Evolutionary conservation across 805 yeast genomes (phyloP).

Genomic region (Wickerhamomyces canadensis): DNA sequence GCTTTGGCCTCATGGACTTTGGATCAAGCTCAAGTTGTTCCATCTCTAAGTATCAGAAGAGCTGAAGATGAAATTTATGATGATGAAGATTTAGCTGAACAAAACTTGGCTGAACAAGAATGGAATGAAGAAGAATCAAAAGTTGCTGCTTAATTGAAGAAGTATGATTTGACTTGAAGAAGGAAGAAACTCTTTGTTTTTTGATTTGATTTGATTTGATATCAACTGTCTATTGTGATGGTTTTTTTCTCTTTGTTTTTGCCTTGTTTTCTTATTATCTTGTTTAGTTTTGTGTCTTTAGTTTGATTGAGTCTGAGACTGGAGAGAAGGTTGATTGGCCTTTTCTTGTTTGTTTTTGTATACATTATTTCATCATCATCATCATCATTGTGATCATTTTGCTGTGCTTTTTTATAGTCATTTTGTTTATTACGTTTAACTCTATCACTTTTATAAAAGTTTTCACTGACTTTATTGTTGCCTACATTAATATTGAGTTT

Average conservation of each 20-base stretch:
- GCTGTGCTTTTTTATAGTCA: background rate
- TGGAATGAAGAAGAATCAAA: constrained; percentile 37
- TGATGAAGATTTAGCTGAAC: constrained; percentile 45
- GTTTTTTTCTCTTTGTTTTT: too few species aligned
- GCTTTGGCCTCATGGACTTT: constrained; percentile 82
- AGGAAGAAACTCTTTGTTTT: too few species aligned
- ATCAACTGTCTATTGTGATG: too few species aligned
- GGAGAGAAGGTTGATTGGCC: background rate
- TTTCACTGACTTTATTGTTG: too few species aligned
- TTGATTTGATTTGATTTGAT: too few species aligned
- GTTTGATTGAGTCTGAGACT: background rate
- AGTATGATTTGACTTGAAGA: too few species aligned
- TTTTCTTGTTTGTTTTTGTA: background rate
- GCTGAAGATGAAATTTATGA: constrained; percentile 48
- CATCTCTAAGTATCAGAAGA: constrained; percentile 64
- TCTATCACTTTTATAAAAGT: too few species aligned
- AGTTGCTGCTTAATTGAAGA: constrained; percentile 20
- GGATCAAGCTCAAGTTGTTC: constrained; percentile 76
- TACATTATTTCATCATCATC: background rate
- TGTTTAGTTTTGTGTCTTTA: background rate
- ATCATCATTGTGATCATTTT: too few species aligned
- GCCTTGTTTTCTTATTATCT: background rate
- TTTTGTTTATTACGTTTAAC: too few species aligned
- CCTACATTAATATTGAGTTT: too few species aligned
- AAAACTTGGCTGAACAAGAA: constrained; percentile 46